Evolutionary conservation across 352 stramenopile genomes (phyloP).

Genomic region (Phytophthora rubi): DNA sequence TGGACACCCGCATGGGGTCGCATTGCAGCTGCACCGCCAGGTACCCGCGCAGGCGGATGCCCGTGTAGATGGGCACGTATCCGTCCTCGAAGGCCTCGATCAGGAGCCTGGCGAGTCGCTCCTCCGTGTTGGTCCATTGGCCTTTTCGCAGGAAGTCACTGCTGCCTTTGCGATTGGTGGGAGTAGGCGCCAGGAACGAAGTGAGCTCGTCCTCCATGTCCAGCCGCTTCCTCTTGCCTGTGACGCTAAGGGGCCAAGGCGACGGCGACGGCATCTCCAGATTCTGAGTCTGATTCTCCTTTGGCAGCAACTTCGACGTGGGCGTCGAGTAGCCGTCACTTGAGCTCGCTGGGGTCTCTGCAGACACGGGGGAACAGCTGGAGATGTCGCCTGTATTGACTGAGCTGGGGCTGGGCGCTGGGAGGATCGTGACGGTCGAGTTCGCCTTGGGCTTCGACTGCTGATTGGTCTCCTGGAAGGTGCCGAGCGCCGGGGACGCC

Average conservation of each 20-base stretch:
- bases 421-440: slow-evolving; percentile 18
- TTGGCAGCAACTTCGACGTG: neutral
- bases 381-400: neutral
- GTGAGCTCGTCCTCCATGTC: slow-evolving; percentile 18
- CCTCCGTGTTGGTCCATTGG: slow-evolving; percentile 76
- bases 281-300: too few species aligned
- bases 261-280: neutral
- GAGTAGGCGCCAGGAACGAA: slow-evolving; percentile 5
- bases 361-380: neutral
- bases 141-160: slow-evolving; percentile 77
- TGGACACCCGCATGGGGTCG: slow-evolving; percentile 83
- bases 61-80: slow-evolving; percentile 76
- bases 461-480: neutral
- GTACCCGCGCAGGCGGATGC: slow-evolving; percentile 77
- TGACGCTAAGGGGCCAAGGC: slow-evolving; percentile 6
- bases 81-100: slow-evolving; percentile 81
- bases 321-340: neutral
- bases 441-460: slow-evolving; percentile 12
- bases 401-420: neutral
- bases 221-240: slow-evolving; percentile 48
- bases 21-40: slow-evolving; percentile 80
- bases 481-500: slow-evolving; percentile 6
- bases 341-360: neutral
- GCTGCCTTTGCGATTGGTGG: slow-evolving; percentile 57
- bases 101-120: slow-evolving; percentile 58